Evolutionary conservation across 192 early-diverging fungal genomes (phyloP).

Genomic region (Diversispora eburnea): DNA sequence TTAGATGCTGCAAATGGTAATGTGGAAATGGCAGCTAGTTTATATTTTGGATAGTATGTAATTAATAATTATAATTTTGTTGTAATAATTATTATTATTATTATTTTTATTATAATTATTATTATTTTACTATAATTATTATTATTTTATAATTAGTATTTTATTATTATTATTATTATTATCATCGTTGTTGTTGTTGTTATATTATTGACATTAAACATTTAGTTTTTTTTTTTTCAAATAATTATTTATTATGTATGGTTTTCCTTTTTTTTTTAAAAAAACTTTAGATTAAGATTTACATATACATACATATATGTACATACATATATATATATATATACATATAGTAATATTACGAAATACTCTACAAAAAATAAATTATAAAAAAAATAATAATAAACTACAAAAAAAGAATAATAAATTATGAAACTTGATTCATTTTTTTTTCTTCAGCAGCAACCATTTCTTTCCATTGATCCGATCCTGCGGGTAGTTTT

Average conservation of each 20-base stretch:
- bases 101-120: not conserved
- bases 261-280: not conserved
- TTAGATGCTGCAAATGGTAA: conserved; percentile 81
- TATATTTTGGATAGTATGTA: conserved; percentile 65
- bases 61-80: too few species aligned
- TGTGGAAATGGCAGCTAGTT: conserved; percentile 78
- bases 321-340: too few species aligned
- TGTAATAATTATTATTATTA: conserved; percentile 4
- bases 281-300: too few species aligned
- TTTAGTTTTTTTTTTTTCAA: too few species aligned
- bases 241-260: not conserved
- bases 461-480: conserved; percentile 22
- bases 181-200: too few species aligned
- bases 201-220: too few species aligned
- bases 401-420: not conserved
- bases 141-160: not conserved
- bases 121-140: not conserved
- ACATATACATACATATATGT: too few species aligned
- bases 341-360: too few species aligned
- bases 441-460: conserved; percentile 18
- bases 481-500: not conserved
- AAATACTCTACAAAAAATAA: not conserved
- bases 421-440: not conserved
- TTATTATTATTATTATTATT: conserved; percentile 10
- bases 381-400: too few species aligned